A percentile compares a stretch with the other conserved stretches of the same genome.
phyloP scores from a whole-genome alignment of 2,329 filamentous ascomycete genomes.

The Arthrobotrys entomopaga region DNA sequence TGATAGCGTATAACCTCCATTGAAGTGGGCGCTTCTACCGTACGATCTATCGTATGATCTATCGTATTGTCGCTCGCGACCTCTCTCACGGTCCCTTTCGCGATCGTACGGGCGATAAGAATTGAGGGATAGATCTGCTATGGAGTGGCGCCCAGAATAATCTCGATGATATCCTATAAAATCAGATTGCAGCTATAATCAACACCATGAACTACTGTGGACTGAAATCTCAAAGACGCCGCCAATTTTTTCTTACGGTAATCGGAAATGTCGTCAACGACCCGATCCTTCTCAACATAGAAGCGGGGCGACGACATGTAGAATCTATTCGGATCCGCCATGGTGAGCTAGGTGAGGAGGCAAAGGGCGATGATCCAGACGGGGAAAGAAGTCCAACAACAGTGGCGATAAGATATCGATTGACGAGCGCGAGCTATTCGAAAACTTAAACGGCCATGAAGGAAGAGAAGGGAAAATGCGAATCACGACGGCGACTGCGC shows the following conservation, averaged over 20 bases:
- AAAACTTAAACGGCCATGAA: background rate
- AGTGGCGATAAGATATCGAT: background rate
- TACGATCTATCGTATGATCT: too few relatives aligned
- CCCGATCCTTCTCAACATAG: conserved; percentile 34
- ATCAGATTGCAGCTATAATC: background rate
- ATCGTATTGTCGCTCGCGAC: too few relatives aligned
- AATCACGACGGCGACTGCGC: background rate
- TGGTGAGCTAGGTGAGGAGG: background rate
- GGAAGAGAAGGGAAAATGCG: background rate
- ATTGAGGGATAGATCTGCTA: conserved; percentile 32
- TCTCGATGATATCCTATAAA: conserved; percentile 40
- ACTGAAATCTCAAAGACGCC: background rate
- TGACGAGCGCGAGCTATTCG: background rate
- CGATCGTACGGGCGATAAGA: conserved; percentile 35
- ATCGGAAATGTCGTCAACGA: conserved; percentile 21
- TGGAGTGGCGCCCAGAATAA: conserved; percentile 42
- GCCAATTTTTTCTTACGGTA: conserved; percentile 17
- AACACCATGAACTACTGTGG: too few relatives aligned
- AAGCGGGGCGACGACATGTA: conserved; percentile 51
- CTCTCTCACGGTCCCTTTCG: background rate
- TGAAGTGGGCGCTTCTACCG: conserved; percentile 7
- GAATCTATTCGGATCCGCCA: conserved; percentile 43
- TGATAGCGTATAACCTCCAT: background rate
- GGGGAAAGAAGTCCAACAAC: background rate
- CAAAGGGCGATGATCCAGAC: background rate